phyloP scores from a whole-genome alignment of 106 monocot genomes.

The Triglochin maritima region DNA sequence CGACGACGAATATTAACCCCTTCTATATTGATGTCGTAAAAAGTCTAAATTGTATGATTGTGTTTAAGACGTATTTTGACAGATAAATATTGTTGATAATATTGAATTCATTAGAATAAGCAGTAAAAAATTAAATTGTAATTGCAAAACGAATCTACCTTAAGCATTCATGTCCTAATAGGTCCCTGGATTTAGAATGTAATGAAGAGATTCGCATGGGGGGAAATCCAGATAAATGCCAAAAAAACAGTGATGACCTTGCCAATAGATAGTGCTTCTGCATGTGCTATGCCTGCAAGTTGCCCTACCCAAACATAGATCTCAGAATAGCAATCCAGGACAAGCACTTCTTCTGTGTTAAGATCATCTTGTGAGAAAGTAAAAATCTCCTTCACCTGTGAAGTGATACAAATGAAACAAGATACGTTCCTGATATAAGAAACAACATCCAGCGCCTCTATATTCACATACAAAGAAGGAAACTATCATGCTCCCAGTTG shows the following conservation, averaged over 20 bases:
- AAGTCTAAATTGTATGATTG: too few relatives aligned
- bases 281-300: constrained; percentile 12
- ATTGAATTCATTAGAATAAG: too few relatives aligned
- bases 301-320: constrained; percentile 75
- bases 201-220: too few relatives aligned
- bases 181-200: too few relatives aligned
- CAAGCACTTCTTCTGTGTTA: constrained; percentile 74
- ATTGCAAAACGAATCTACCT: too few relatives aligned
- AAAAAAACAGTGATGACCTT: constrained; percentile 20
- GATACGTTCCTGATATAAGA: neutral
- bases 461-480: neutral
- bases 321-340: constrained; percentile 57
- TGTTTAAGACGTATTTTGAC: too few relatives aligned
- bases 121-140: too few relatives aligned
- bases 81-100: too few relatives aligned
- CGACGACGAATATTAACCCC: too few relatives aligned
- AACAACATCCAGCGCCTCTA: neutral
- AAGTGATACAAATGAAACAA: neutral
- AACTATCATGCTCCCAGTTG: neutral
- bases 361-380: constrained; percentile 80
- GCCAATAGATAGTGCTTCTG: constrained; percentile 52
- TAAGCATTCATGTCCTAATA: too few relatives aligned
- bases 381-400: constrained; percentile 65
- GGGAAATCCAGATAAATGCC: too few relatives aligned
- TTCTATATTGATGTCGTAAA: too few relatives aligned